These are phyloP conservation scores for Cydonia oblonga DNA, from an alignment of 331 rosid species.

Conservation along the genomic window DNA sequence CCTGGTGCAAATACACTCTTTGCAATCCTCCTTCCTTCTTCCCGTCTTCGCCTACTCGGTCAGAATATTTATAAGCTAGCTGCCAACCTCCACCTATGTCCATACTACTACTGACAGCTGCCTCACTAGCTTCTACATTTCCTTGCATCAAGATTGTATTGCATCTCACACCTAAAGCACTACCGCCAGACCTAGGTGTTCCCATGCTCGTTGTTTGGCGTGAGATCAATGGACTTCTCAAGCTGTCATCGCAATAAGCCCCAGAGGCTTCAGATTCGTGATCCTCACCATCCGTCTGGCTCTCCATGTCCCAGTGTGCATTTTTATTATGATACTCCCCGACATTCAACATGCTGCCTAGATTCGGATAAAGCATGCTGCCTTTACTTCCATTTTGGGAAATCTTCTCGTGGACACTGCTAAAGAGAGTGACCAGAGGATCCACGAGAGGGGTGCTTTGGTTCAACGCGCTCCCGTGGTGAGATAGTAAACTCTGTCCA, in stretches of 20 bases:
- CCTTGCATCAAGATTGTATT: neutral
- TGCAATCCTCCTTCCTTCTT: constrained; percentile 11
- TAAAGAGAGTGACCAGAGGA: constrained; percentile 20
- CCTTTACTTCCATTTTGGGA: neutral
- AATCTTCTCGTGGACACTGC: constrained; percentile 16
- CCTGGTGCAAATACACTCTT: constrained; percentile 12
- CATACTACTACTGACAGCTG: neutral
- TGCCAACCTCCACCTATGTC: constrained; percentile 20
- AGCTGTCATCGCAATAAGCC: neutral
- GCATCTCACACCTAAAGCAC: constrained; percentile 2
- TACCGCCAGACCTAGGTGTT: neutral
- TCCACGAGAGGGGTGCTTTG: constrained; percentile 6
- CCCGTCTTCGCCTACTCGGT: constrained; percentile 1
- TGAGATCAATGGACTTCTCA: constrained; percentile 18
- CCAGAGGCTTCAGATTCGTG: neutral
- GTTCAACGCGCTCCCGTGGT: neutral
- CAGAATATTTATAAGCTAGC: constrained; percentile 10
- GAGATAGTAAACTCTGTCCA: neutral
- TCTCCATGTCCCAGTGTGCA: constrained; percentile 17
- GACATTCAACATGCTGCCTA: neutral
- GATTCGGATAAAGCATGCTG: neutral
- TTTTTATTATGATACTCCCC: neutral
- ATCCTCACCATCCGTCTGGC: constrained; percentile 6
- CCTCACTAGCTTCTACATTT: constrained; percentile 1
- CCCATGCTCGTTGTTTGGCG: neutral